Conservation (phyloP, 202 grass and related monocot genomes). For the Schoenoplectus tabernaemontani region DNA sequence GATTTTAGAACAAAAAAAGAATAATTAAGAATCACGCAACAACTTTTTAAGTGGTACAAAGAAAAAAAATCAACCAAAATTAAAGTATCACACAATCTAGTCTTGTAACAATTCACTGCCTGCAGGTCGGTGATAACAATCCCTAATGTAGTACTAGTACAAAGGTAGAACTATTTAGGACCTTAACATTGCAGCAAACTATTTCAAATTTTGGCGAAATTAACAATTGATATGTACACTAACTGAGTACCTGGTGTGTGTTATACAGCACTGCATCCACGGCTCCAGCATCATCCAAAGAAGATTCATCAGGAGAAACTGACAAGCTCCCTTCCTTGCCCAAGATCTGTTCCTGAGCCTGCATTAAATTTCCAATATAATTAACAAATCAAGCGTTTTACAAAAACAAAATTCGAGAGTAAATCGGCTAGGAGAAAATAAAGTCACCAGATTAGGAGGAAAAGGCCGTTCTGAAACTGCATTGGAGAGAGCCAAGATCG, state of each 20-base stretch:
- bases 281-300: slow-evolving; percentile 52
- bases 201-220: neutral
- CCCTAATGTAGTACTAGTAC: neutral
- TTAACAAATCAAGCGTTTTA: neutral
- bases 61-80: neutral
- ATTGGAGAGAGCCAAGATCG: slow-evolving; percentile 78
- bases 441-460: slow-evolving; percentile 59
- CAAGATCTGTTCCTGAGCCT: slow-evolving; percentile 51
- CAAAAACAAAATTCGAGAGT: neutral
- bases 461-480: slow-evolving; percentile 69
- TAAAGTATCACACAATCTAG: neutral
- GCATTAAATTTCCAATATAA: slow-evolving; percentile 9
- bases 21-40: neutral
- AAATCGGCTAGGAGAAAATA: neutral
- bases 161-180: neutral
- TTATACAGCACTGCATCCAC: slow-evolving; percentile 87
- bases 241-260: slow-evolving; percentile 66
- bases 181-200: neutral
- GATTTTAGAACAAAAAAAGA: neutral
- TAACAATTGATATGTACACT: neutral
- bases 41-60: neutral
- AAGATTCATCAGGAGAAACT: slow-evolving; percentile 45
- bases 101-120: neutral
- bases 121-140: neutral
- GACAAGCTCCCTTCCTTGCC: slow-evolving; percentile 39